Base-by-base conservation (phyloP, 805 yeast genomes). In the Metschnikowia amazonensis region DNA sequence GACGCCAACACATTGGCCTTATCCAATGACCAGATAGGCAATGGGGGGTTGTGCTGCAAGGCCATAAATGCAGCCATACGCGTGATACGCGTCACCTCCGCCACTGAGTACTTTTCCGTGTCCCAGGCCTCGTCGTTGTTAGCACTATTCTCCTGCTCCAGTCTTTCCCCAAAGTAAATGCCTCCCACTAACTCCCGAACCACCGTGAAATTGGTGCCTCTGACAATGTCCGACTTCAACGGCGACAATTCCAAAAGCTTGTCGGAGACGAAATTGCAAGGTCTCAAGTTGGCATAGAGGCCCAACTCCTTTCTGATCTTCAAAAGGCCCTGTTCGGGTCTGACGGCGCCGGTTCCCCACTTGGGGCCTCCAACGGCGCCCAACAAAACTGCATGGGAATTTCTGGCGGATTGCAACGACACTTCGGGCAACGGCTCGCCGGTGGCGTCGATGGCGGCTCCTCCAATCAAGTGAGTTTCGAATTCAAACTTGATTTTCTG, bases 301-400 rank as follows among this genome's bases (percentile, higher is more conserved):
- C 85, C 86, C 63, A 94, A 79, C 66, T 89, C 98, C 68, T 94
- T 94, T 70, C 99, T 82, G 66, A 94, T 92, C 72, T 90, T 80
- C 54, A 94, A 77, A 56, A 94, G 77, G 49, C 99, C 99, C 70
- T 89, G 98, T 67, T 94, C 99, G 43, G 99, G 99, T 72, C 99
- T 83, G 38, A 92, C 98, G 10, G 77, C 62, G 42, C 97, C 97
- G 23, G 97, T 87, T 30, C 98, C 98, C 99, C 99, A 94, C 71
- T 94, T 94, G 50, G 99, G 99, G 28, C 99, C 99, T 52, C 99
- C 99, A 28, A 94, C 99, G 7, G 99, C 97, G 55, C 99, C 99
- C 46, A 94, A 76, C 54, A 94, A 73, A n/a, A 94, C 96, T 21
- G 98, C 99, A 64, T 92, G 95, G 1, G 98, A 84, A 36, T 72